These are phyloP conservation scores for Tympanopsis confertula DNA, from an alignment of 2,329 filamentous ascomycete species.

Conservation along the genomic window DNA sequence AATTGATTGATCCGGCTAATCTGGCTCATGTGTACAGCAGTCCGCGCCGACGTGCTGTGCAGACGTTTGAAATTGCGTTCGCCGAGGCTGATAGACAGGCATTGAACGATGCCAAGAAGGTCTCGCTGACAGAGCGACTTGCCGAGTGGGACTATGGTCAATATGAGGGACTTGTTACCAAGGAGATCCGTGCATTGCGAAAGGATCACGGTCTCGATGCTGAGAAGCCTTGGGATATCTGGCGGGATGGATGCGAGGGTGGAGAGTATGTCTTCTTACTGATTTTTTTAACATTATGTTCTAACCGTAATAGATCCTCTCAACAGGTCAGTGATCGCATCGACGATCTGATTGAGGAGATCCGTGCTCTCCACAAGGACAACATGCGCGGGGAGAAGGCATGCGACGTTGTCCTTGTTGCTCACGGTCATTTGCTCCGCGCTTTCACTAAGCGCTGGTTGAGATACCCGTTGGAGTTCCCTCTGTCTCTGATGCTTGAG, in stretches of 20 bases:
- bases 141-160: constrained; percentile 37
- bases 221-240: not conserved
- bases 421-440: too few species aligned
- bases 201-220: not conserved
- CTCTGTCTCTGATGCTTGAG: too few species aligned
- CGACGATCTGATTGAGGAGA: not conserved
- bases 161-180: constrained; percentile 24
- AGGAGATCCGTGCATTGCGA: not conserved
- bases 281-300: not conserved
- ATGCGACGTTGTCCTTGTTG: too few species aligned
- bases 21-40: constrained; percentile 31
- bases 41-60: constrained; percentile 29
- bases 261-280: not conserved
- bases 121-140: constrained; percentile 25
- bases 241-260: not conserved
- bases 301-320: not conserved
- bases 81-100: constrained; percentile 9
- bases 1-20: constrained; percentile 32
- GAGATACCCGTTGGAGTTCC: too few species aligned
- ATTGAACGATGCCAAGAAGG: constrained; percentile 14
- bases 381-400: too few species aligned
- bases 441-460: too few species aligned
- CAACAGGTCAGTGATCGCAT: not conserved
- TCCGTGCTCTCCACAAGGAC: too few species aligned
- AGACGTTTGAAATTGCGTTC: constrained; percentile 32